Base-by-base conservation (phyloP, 176 grass and related monocot genomes). In the Zoysia pacifica region DNA sequence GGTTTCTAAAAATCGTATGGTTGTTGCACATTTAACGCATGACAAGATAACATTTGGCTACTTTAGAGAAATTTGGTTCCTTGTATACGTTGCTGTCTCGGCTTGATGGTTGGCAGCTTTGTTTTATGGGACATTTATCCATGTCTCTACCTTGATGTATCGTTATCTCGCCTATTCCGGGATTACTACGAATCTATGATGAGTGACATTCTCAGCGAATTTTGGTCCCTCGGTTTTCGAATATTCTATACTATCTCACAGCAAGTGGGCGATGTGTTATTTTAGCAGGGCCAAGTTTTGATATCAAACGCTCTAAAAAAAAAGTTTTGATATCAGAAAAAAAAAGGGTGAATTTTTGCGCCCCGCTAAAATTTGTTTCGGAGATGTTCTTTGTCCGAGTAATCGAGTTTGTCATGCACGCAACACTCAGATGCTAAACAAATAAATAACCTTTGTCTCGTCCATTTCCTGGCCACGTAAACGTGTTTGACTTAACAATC, bases 401-500 rank as follows among this genome's bases (percentile, higher is more conserved):
- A 59, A 9, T 60, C 56, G 59, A 62, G 20, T 62, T 62, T 11
- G 59, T 11, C 19, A 62, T 35, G 9, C 59, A 62, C 59, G 59
- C 59, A 35, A 36, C 19, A 36, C 9, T 2, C 59, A 4, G 1
- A 36, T 8, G 0, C 20, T 19, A 35, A n/a, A 36, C 10, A 61
- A 61, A 45, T 45, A 47, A 62, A 62, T 62, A 62, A 11, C 11
- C 59, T 60, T 4, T 11, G 8, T 62, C 9, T 35, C 3, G 4
- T 48, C 1, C 18, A 12, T 48, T 3, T 28, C 11, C 9, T 20
- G 4, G 11, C 19, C 9, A 40, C 20, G 54, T 39, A 71, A 66
- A 60, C 71, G 48, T 67, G 40, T 75, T 63, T 67, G 20, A 75
- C 62, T 51, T 71, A 11, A 39, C 66, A 11, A 54, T 54, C 12